Conservation (phyloP, 2,329 filamentous ascomycete species). For the Scedosporium apiospermum region DNA sequence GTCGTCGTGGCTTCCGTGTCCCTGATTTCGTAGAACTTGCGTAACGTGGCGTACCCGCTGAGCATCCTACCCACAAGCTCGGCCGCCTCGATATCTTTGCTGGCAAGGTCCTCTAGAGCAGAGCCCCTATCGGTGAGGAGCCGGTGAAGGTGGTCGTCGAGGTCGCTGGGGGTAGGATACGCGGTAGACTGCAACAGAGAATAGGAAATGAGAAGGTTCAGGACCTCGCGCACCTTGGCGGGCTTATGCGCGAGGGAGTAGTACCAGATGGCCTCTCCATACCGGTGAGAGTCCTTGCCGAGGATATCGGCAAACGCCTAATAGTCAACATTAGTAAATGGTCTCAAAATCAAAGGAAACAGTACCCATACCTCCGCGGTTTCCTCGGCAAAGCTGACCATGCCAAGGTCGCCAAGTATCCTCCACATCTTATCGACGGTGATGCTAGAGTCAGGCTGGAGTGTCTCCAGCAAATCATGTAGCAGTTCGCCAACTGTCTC, state of each 20-base stretch:
- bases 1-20: slow-evolving; percentile 34
- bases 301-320: slow-evolving; percentile 78
- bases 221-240: slow-evolving; percentile 71
- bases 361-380: slow-evolving; percentile 70
- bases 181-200: slow-evolving; percentile 77
- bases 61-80: slow-evolving; percentile 75
- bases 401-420: slow-evolving; percentile 67
- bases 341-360: slow-evolving; percentile 1
- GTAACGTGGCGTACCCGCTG: slow-evolving; percentile 84
- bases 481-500: slow-evolving; percentile 67
- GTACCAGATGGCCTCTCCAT: slow-evolving; percentile 81
- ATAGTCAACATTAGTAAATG: slow-evolving; percentile 15
- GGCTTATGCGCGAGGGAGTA: slow-evolving; percentile 76
- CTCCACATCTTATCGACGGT: slow-evolving; percentile 76
- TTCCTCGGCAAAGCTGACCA: slow-evolving; percentile 68
- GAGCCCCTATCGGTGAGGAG: slow-evolving; percentile 64
- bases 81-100: slow-evolving; percentile 71
- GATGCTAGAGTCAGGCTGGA: slow-evolving; percentile 55
- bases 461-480: slow-evolving; percentile 48
- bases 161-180: slow-evolving; percentile 60
- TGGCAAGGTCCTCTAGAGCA: slow-evolving; percentile 62
- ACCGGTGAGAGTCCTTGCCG: slow-evolving; percentile 61
- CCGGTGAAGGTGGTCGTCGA: slow-evolving; percentile 62
- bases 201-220: slow-evolving; percentile 79
- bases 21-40: slow-evolving; percentile 82